Percentiles rank a stretch among this genome's conserved stretches.
Conservation (phyloP, 1,284 basidiomycete genomes). For the Termitomyces sp. region DNA sequence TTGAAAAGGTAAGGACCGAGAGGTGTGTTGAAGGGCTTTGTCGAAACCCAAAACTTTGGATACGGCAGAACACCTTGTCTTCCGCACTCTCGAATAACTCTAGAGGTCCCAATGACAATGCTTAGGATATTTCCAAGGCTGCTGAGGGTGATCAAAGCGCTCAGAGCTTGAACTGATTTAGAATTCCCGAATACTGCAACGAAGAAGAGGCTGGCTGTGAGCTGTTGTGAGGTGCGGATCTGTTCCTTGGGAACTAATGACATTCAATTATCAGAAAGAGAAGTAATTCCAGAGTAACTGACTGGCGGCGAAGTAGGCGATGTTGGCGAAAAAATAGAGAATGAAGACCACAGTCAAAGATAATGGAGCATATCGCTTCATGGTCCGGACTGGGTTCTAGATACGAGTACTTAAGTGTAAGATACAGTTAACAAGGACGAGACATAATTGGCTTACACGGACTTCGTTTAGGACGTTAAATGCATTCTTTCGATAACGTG, state of each 20-base stretch:
- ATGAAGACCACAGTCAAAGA: constrained; percentile 37
- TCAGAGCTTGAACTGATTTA: constrained; percentile 34
- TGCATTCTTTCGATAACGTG: constrained; percentile 10
- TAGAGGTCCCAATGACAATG: constrained; percentile 39
- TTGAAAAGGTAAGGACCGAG: constrained; percentile 41
- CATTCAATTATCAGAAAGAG: constrained; percentile 19
- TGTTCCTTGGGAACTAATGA: constrained; percentile 38
- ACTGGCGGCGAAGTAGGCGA: constrained; percentile 38
- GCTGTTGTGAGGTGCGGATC: constrained; percentile 37
- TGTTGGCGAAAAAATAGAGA: constrained; percentile 45
- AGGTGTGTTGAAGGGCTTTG: constrained; percentile 43
- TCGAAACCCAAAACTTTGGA: constrained; percentile 39
- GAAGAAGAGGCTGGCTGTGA: constrained; percentile 49
- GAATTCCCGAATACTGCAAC: constrained; percentile 43
- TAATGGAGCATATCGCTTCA: constrained; percentile 39
- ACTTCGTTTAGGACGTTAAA: constrained; percentile 44
- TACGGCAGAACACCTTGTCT: constrained; percentile 41
- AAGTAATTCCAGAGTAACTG: constrained; percentile 5
- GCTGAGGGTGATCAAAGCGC: constrained; percentile 37
- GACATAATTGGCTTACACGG: constrained; percentile 16
- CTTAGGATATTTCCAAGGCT: constrained; percentile 30
- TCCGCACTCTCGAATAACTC: constrained; percentile 40
- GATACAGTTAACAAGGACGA: not conserved
- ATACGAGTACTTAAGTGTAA: not conserved
- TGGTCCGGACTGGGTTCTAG: constrained; percentile 30